These are phyloP conservation scores for Triadica sebifera DNA, from an alignment of 345 rosid genomes.

Conservation along the genomic window DNA sequence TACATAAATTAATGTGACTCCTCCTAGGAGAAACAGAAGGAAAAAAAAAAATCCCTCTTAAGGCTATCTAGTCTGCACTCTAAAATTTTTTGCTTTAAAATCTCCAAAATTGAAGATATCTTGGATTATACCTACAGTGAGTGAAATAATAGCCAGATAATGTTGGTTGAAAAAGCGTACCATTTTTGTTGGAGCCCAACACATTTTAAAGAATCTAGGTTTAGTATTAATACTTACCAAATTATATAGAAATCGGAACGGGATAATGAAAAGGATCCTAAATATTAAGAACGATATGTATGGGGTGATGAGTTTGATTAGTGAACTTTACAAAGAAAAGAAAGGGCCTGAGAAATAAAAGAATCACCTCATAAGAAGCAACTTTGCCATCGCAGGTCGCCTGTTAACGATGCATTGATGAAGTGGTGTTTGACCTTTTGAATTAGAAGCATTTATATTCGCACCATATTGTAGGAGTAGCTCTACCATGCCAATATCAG, in stretches of 20 bases:
- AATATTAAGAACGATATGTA: background rate
- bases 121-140: background rate
- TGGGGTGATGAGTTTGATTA: background rate
- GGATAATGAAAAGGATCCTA: background rate
- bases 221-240: background rate
- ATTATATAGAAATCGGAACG: background rate
- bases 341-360: conserved; percentile 12
- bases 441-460: conserved; percentile 52
- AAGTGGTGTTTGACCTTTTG: conserved; percentile 56
- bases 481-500: conserved; percentile 78
- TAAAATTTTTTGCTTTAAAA: too few relatives aligned
- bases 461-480: conserved; percentile 75
- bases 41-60: too few relatives aligned
- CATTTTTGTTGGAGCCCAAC: background rate
- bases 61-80: too few relatives aligned
- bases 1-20: too few relatives aligned
- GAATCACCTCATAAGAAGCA: conserved; percentile 60
- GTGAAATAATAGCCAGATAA: background rate
- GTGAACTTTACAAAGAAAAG: background rate
- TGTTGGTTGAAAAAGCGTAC: background rate
- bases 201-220: background rate
- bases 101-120: background rate
- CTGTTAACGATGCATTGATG: conserved; percentile 57
- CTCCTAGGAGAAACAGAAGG: too few relatives aligned
- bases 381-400: conserved; percentile 53